Base-by-base conservation (phyloP, 129 eudicot species). In the Arctium minus region DNA sequence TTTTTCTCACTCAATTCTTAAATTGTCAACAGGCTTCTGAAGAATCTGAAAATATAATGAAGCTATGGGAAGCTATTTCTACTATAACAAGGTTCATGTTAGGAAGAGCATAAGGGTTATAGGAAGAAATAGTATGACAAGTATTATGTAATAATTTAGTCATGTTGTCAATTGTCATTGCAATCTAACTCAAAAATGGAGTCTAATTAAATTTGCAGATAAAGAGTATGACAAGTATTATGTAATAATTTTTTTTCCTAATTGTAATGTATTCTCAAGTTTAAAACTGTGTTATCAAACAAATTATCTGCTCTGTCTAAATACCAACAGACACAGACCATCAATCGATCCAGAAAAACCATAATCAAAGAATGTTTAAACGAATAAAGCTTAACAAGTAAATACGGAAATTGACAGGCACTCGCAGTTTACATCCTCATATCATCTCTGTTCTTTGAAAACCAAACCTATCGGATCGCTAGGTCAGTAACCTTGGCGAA, bases 31-130 rank as follows among this genome's bases (percentile, higher is more conserved):
- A 92, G 97, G 93, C 81, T 88, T 85, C 75, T 92, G 88, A 89
- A 89, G 92, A 92, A 92, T 85, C 90, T 92, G 56, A 89, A 86
- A 87, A 77, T 92, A 79, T 79, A 88, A 74, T 82, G 78, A 84
- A 70, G 80, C 81, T 33, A 46, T 46, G 80, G 29, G 75, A 33
- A 44, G 33, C 53, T 32, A 48, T 80, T 76, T 70, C 83, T 75
- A 68, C 81, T 80, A 72, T 84, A 80, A 83, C 82, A 76, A 32
- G 78, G 62, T 79, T 75, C 69, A 69, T 64, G 46, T 35, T 27
- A 72, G 81, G 80, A 80, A 33, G 10, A 60, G 37, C 82, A 79
- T 62, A 73, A 56, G 67, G 67, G 22, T 46, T 33, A 33, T 42
- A 72, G 80, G 64, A 74, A 81, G 75, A 76, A 80, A 82, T 80